Evolutionary conservation across 2,329 filamentous ascomycete species (phyloP), one percentile per base, ranked within the genome.

Genomic region (Aspergillus ochraceoroseus): DNA sequence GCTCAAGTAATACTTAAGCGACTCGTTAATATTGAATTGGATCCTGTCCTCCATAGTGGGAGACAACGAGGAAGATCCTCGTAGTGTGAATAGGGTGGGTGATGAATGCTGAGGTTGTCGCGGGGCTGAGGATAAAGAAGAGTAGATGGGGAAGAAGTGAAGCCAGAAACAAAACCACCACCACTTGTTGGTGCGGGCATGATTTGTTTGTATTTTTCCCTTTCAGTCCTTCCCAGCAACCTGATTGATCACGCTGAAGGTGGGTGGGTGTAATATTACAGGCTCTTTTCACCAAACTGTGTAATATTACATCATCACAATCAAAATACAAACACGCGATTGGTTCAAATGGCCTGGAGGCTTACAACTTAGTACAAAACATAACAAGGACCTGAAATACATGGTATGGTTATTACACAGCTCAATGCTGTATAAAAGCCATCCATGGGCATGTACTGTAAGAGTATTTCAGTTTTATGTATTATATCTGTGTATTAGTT

Each of bases 1-100:
- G 68, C 87, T 94, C 77, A 95, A 86, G 70, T 95, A 98, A 64
- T 87, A 79, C 74, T 95, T 95, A 66, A 96, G 83, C 52, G 88
- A 87, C 72, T 95, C 85, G 65, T 95, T 95, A 67, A 98, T 87
- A 66, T 96, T 87, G 70, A 98, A 98, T 59, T 83, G 77, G 63
- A 88, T 77, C 49, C 67, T 70, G 51, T 73, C 71, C 55, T 75
- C 75, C 71, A 85, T 85, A 59, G 74, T 83, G 81, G 47, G 44
- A 46, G 41, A 44, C 44, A 33, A 34, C 41, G 46, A 51, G 48
- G 39, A 14, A 35, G 25, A 19, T 34, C 54, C 47, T 55, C 47
- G 37, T 37, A 38, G 32, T 34, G 44, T 35, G 7, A 26, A 26
- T 11, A 14, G 36, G n/a, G 38, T n/a, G 30, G 15, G 23, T 35